Evolutionary conservation across 2,329 filamentous ascomycete species (phyloP).

Genomic region (Camptophora hylomeconis): DNA sequence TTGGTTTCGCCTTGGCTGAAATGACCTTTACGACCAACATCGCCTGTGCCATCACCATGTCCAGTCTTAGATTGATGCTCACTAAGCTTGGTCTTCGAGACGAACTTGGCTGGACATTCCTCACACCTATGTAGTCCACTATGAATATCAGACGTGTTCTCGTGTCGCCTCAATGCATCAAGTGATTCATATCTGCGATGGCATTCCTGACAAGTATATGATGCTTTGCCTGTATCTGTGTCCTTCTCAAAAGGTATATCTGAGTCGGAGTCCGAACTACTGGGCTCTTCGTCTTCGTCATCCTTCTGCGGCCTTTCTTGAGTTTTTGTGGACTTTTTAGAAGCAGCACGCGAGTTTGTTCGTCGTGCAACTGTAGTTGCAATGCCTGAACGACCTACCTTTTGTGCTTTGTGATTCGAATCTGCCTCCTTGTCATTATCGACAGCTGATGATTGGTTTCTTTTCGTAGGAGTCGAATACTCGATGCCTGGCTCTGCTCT

Average conservation of each 20-base stretch:
- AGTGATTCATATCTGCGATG: slow-evolving; percentile 5
- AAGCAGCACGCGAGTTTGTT: slow-evolving; percentile 4
- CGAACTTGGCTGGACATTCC: too few relatives aligned
- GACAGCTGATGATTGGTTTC: slow-evolving; percentile 1
- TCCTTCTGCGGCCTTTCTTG: too few relatives aligned
- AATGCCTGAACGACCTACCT: slow-evolving; percentile 7
- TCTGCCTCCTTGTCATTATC: slow-evolving; percentile 3
- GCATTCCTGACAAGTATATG: slow-evolving; percentile 8
- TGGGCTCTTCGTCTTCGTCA: slow-evolving; percentile 6
- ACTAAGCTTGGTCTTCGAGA: too few relatives aligned
- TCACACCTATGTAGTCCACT: too few relatives aligned
- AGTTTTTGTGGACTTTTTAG: not conserved
- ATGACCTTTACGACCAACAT: slow-evolving; percentile 8
- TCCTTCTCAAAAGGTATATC: slow-evolving; percentile 1
- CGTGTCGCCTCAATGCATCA: too few relatives aligned
- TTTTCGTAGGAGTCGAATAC: slow-evolving; percentile 7
- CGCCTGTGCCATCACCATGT: slow-evolving; percentile 7
- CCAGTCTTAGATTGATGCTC: slow-evolving; percentile 11
- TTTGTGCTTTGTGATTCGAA: too few relatives aligned
- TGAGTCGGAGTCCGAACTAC: slow-evolving; percentile 4
- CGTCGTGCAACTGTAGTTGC: slow-evolving; percentile 12
- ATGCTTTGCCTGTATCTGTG: slow-evolving; percentile 1
- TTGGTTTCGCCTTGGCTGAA: slow-evolving; percentile 12
- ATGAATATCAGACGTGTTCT: too few relatives aligned
- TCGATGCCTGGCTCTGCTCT: slow-evolving; percentile 9